phyloP scores from a whole-genome alignment of 2,329 filamentous ascomycete species.

The Pyrenochaeta sp. region DNA sequence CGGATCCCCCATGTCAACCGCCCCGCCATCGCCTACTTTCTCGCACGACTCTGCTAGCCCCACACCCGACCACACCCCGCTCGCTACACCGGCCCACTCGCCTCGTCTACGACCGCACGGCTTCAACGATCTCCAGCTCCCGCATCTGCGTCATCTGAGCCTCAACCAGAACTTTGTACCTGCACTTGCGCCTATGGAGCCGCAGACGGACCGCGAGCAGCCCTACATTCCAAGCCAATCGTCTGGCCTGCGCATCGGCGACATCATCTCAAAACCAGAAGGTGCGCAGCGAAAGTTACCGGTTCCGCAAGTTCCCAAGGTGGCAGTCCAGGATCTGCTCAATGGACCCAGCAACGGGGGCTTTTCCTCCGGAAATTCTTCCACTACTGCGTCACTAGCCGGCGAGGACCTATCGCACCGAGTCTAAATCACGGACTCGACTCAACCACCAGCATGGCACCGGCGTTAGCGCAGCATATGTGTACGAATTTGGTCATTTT shows the following conservation, averaged over 20 bases:
- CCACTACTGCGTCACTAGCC: constrained; percentile 77
- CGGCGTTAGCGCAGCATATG: constrained; percentile 45
- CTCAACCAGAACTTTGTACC: constrained; percentile 66
- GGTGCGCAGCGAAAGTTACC: constrained; percentile 89
- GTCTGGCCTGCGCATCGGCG: constrained; percentile 80
- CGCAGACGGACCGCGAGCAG: constrained; percentile 66
- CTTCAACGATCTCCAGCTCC: constrained; percentile 77
- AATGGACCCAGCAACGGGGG: constrained; percentile 64
- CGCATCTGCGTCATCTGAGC: constrained; percentile 79
- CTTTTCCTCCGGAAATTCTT: constrained; percentile 77
- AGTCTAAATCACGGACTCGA: constrained; percentile 27
- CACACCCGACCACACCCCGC: constrained; percentile 97
- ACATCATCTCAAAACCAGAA: constrained; percentile 90
- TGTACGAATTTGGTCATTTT: constrained; percentile 31
- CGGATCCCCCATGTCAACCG: constrained; percentile 93
- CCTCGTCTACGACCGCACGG: constrained; percentile 84
- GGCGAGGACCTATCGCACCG: constrained; percentile 59
- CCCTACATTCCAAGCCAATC: constrained; percentile 63
- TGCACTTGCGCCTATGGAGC: constrained; percentile 75
- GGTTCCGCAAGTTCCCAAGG: constrained; percentile 88
- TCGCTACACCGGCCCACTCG: constrained; percentile 93
- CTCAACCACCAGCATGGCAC: constrained; percentile 31
- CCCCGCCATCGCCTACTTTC: constrained; percentile 94
- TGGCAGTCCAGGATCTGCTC: constrained; percentile 84
- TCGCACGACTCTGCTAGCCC: constrained; percentile 95